A percentile compares a stretch with the other conserved stretches of the same genome.
phyloP scores from a whole-genome alignment of 2,329 filamentous ascomycete genomes.

The Neurospora sp. region DNA sequence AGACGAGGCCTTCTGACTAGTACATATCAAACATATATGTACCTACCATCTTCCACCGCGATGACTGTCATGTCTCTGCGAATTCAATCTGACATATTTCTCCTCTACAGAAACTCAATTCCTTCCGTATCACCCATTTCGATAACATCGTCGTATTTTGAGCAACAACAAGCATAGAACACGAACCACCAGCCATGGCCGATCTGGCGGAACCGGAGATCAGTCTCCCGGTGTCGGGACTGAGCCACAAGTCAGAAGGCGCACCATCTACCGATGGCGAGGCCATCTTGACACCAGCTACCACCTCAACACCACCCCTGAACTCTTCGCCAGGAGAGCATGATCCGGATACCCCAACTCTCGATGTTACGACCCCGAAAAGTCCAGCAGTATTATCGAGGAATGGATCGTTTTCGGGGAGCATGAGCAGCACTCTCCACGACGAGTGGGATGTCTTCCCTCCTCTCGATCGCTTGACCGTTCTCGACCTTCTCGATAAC shows the following conservation, averaged over 20 bases:
- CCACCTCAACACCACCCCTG: constrained; percentile 30
- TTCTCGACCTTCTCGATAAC: constrained; percentile 92
- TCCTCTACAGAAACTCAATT: background rate
- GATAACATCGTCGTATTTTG: background rate
- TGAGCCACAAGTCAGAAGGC: constrained; percentile 27
- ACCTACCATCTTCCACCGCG: background rate
- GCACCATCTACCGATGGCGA: constrained; percentile 33
- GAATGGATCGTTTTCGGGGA: constrained; percentile 68
- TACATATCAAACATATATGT: background rate
- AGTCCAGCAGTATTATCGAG: constrained; percentile 56
- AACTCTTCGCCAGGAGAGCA: constrained; percentile 34
- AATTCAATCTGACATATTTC: background rate
- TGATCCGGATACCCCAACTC: constrained; percentile 39
- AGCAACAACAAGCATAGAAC: background rate
- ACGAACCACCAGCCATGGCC: constrained; percentile 22
- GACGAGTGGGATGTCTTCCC: constrained; percentile 83
- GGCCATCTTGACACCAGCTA: constrained; percentile 31
- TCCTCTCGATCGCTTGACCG: constrained; percentile 77
- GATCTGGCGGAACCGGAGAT: constrained; percentile 34
- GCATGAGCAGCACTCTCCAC: constrained; percentile 63
- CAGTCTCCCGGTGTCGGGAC: constrained; percentile 25
- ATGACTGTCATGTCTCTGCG: background rate
- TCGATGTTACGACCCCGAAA: constrained; percentile 31
- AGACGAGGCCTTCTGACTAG: background rate
- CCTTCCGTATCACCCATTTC: background rate